Percentiles rank a stretch among this genome's conserved stretches.
Conservation (phyloP, 2,329 filamentous ascomycete genomes). For the Chalaropsis ovoidea region DNA sequence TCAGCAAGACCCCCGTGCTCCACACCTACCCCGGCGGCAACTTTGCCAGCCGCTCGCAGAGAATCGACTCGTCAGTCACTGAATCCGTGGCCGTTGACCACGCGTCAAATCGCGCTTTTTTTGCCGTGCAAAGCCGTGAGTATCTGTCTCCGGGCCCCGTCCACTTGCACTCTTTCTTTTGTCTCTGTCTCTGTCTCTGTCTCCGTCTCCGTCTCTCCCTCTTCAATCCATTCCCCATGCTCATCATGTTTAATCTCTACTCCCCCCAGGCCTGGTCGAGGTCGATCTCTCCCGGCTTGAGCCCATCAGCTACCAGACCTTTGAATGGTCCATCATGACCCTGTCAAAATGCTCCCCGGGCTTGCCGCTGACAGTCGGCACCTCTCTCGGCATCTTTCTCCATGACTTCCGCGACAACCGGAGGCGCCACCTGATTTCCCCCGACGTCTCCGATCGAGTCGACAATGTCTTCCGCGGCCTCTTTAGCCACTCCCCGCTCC, state of each 20-base stretch:
- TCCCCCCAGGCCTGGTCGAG: slow-evolving; percentile 54
- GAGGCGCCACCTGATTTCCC: slow-evolving; percentile 29
- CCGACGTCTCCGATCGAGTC: slow-evolving; percentile 27
- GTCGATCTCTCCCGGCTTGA: slow-evolving; percentile 67
- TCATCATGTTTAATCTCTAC: slow-evolving; percentile 11
- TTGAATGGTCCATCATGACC: slow-evolving; percentile 73
- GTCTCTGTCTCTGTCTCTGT: too few species aligned
- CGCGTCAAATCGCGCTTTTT: slow-evolving; percentile 56
- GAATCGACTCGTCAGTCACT: slow-evolving; percentile 56
- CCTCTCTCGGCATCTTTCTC: slow-evolving; percentile 68
- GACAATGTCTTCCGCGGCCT: slow-evolving; percentile 34
- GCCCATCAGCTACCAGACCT: slow-evolving; percentile 58
- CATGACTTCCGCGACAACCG: slow-evolving; percentile 57
- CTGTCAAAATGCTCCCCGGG: slow-evolving; percentile 59
- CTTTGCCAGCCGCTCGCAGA: slow-evolving; percentile 16
- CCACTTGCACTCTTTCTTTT: not conserved
- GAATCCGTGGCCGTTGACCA: slow-evolving; percentile 78
- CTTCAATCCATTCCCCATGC: not conserved
- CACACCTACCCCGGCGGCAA: slow-evolving; percentile 13
- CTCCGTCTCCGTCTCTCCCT: too few species aligned
- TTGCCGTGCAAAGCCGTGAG: slow-evolving; percentile 64
- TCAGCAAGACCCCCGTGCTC: slow-evolving; percentile 57
- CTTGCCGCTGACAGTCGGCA: slow-evolving; percentile 73
- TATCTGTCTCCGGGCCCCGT: slow-evolving; percentile 26
- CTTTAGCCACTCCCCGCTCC: slow-evolving; percentile 44